These are phyloP conservation scores for Colletotrichum sp. DNA, from an alignment of 2,329 filamentous ascomycete genomes.

Conservation along the genomic window DNA sequence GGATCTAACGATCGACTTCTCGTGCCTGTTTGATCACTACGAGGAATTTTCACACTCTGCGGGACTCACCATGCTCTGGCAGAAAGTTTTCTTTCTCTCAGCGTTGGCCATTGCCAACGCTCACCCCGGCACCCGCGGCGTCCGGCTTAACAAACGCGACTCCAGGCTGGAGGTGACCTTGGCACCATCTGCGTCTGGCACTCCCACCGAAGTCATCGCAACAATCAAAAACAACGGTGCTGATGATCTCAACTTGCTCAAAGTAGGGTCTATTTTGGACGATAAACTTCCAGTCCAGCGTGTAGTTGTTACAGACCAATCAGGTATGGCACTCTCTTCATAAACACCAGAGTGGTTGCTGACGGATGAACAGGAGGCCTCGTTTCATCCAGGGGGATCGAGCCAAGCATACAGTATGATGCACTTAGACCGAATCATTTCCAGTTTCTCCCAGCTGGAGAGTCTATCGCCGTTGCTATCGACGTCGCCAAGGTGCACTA, in stretches of 20 bases:
- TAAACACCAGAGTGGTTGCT: not conserved
- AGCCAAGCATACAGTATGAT: constrained; percentile 22
- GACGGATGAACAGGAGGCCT: not conserved
- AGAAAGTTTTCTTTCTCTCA: not conserved
- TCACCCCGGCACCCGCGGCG: not conserved
- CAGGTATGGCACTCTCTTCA: not conserved
- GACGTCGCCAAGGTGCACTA: constrained; percentile 20
- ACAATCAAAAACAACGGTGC: constrained; percentile 25
- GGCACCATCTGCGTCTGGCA: not conserved
- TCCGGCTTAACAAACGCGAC: not conserved
- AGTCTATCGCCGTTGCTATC: constrained; percentile 20
- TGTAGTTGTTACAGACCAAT: not conserved
- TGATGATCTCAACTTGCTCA: constrained; percentile 25
- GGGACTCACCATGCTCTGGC: not conserved
- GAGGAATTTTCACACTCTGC: not conserved
- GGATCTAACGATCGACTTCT: not conserved
- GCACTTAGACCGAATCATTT: constrained; percentile 24
- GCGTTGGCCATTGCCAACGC: not conserved
- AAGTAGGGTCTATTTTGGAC: constrained; percentile 26
- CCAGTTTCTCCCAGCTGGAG: constrained; percentile 14
- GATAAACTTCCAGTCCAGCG: not conserved
- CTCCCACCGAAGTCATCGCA: not conserved
- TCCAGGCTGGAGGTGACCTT: not conserved
- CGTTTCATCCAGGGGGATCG: constrained; percentile 22
- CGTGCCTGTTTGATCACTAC: not conserved